Percentiles rank a stretch among this genome's conserved stretches.
phyloP scores from a whole-genome alignment of 148 eudicot genomes.

The Fagopyrum tataricum region DNA sequence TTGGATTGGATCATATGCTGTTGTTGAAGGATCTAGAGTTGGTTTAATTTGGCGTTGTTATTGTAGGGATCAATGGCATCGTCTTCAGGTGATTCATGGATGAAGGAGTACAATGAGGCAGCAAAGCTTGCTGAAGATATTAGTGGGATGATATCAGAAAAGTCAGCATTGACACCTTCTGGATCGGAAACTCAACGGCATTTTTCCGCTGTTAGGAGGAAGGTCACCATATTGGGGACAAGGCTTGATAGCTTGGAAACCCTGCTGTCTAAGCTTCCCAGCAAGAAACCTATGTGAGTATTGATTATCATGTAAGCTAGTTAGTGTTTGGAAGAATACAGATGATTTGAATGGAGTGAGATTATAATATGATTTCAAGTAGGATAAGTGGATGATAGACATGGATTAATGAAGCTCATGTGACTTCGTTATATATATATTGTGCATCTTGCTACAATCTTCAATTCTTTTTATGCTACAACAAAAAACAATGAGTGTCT shows the following conservation, averaged over 20 bases:
- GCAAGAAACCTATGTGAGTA: constrained; percentile 66
- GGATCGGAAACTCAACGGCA: constrained; percentile 79
- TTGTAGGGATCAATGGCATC: constrained; percentile 55
- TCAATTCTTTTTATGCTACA: no score
- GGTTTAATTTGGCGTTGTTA: constrained; percentile 8
- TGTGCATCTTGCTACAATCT: no score
- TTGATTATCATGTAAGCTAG: background rate
- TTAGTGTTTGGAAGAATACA: background rate
- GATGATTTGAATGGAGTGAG: background rate
- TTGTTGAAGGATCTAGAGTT: background rate
- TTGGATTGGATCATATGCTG: background rate
- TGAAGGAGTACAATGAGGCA: constrained; percentile 84
- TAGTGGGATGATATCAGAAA: constrained; percentile 67
- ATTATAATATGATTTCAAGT: background rate
- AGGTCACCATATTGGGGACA: constrained; percentile 84
- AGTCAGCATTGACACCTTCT: constrained; percentile 42
- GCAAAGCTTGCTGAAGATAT: constrained; percentile 74
- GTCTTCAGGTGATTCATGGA: constrained; percentile 60
- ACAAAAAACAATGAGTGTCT: no score
- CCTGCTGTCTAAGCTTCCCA: constrained; percentile 66
- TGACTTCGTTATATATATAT: no score
- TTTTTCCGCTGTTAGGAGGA: constrained; percentile 69
- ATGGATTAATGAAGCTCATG: background rate
- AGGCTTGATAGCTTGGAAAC: constrained; percentile 76
- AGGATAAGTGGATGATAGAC: background rate